Base-by-base conservation (phyloP, 768 basidiomycete genomes). In the Coprinopsis marcescibilis region DNA sequence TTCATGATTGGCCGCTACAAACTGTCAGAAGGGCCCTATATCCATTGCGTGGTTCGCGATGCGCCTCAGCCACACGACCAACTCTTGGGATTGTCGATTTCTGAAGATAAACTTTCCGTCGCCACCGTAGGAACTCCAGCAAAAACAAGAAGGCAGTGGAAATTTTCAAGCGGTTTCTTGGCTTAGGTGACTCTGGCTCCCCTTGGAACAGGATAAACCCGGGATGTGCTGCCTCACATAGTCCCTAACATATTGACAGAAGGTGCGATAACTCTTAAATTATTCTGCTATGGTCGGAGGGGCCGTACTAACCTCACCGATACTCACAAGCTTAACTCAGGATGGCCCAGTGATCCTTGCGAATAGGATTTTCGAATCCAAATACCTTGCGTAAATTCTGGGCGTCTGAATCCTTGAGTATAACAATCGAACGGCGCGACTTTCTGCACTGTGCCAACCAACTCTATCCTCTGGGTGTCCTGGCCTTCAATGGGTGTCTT, bases 291-390 rank as follows among this genome's bases (percentile, higher is more conserved):
- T 23, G 24, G 21, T 23, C 15, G 24, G 8, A 13, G 6, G 4
- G 7, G 24, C n/a, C n/a, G n/a, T n/a, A n/a, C n/a, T n/a, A n/a
- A n/a, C n/a, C n/a, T n/a, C n/a, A n/a, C n/a, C n/a, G n/a, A n/a
- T n/a, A n/a, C n/a, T n/a, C n/a, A 24, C 21, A 40, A 24, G 21
- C 20, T 20, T 24, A 40, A 40, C 19, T 8, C 12, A 8, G 35
- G 19, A 8, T 36, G 35, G 6, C 41, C 26, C 10, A 17, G 46
- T 49, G 41, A 43, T 49, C 48, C 48, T 49, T 17, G 40, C n/a
- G 24, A 49, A 49, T 49, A 49, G 48, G 48, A 37, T 49, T 41
- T 49, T 48, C 46, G 39, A n/a, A 17, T 2, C 12, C 11, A 21
- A n/a, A 8, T 6, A 33, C 13, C 12, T 26, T 39, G 13, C 4